Base-by-base conservation (phyloP, 2,329 filamentous ascomycete species). In the Paraconiothyrium brasiliense region DNA sequence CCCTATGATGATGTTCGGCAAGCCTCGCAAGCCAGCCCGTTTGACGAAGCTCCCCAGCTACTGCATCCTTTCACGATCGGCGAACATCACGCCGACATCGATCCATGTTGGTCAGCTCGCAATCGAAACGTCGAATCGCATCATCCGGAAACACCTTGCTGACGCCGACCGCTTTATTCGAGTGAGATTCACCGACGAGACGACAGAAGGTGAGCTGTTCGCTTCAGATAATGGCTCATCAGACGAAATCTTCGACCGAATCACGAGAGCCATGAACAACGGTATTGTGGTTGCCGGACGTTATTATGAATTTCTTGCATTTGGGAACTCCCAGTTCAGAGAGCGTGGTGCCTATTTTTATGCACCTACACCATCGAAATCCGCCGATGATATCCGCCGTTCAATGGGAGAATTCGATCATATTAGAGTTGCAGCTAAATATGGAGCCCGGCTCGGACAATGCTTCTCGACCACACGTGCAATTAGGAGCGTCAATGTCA, bases 291-390 rank as follows among this genome's bases (percentile, higher is more conserved):
- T 99, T 54, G 95, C 92, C 4, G 91, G 90, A 65, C 89, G 92
- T 8, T 87, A 88, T 61, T 99, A 93, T 76, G 87, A 94, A 68
- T 98, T 98, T 66, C 86, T 99, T 30, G 95, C 94, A 0, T 97
- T 94, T 79, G 94, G 95, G 0, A 98, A 95, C 76, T 97, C 95
- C 0, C 95, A 99, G 71, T 92, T 99, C 62, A 88, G 94, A 55
- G 94, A 98, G 73, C 89, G 94, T 68, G 92, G 94, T 0, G 94
- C 92, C 0, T 98, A 95, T 73, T 97, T 99, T 79, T 98, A 98
- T 76, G 90, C 92, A 4, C 86, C 91, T 0, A 88, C 87, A 0
- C 81, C 86, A 0, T 82, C 87, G 58, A 74, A 92, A 8, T 90
- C 87, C 1, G 92, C 92, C 57, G 86, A 90, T 20, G 84, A 90